Evolutionary conservation across 139 green algal species (phyloP).

Genomic region (Micromonas commoda): DNA sequence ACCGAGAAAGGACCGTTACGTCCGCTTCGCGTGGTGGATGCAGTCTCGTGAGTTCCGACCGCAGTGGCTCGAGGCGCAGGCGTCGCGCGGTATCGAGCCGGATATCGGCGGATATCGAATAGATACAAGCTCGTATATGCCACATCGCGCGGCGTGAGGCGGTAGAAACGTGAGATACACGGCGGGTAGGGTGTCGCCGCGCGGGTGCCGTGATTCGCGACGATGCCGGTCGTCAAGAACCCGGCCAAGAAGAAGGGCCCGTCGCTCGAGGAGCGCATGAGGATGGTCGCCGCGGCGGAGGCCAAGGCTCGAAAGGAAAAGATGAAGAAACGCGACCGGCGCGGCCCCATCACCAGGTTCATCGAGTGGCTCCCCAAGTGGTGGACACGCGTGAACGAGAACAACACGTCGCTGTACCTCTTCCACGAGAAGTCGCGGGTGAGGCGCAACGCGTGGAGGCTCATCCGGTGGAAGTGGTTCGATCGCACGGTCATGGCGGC

Average conservation of each 20-base stretch:
- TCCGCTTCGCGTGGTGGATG: no score
- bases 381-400: neutral
- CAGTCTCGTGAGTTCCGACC: no score
- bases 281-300: neutral
- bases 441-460: neutral
- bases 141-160: neutral
- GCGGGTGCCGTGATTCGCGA: neutral
- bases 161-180: no score
- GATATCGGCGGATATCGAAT: no score
- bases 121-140: no score
- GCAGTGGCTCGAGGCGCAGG: no score
- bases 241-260: neutral
- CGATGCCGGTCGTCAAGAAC: neutral
- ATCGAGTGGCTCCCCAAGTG: neutral
- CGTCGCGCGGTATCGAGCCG: no score
- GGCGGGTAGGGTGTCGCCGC: no score
- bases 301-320: neutral
- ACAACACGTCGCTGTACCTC: conserved; percentile 15
- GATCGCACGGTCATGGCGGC: neutral
- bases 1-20: no score
- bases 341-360: neutral
- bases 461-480: conserved; percentile 9
- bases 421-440: neutral
- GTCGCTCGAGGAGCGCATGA: neutral
- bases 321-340: neutral